Percentiles rank a stretch among this genome's conserved stretches.
phyloP scores from a whole-genome alignment of 148 eudicot species.

The Mesembryanthemum crystallinum region DNA sequence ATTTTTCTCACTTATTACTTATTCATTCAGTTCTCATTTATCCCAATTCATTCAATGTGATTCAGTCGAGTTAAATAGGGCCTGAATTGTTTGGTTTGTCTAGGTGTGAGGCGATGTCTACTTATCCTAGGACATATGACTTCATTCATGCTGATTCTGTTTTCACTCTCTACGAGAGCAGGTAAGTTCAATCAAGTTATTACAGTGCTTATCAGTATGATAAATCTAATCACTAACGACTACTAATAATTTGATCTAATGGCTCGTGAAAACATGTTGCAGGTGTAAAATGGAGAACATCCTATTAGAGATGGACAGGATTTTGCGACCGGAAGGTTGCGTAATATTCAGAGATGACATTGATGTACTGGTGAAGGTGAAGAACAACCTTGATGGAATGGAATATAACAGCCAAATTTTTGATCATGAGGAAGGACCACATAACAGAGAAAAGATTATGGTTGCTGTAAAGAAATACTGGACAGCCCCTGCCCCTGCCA shows the following conservation, averaged over 20 bases:
- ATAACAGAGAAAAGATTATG: slow-evolving; percentile 53
- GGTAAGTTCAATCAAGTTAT: no score
- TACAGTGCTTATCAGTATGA: no score
- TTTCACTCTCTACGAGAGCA: slow-evolving; percentile 67
- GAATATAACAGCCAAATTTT: slow-evolving; percentile 61
- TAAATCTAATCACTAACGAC: no score
- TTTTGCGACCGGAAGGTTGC: slow-evolving; percentile 69
- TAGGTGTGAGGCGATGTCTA: slow-evolving; percentile 98
- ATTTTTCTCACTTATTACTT: no score
- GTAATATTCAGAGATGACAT: slow-evolving; percentile 77
- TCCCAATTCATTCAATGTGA: no score
- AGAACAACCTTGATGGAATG: slow-evolving; percentile 48
- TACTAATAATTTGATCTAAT: neutral
- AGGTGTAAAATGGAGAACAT: slow-evolving; percentile 75
- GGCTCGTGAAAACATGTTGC: neutral
- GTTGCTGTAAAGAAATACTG: slow-evolving; percentile 82
- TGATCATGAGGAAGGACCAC: slow-evolving; percentile 79
- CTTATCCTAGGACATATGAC: slow-evolving; percentile 89
- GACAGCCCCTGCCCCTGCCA: slow-evolving; percentile 47
- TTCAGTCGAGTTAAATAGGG: no score
- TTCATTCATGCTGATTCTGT: slow-evolving; percentile 75
- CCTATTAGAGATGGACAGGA: slow-evolving; percentile 80
- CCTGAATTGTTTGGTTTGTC: neutral
- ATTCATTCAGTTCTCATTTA: no score
- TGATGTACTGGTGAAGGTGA: slow-evolving; percentile 52